Base-by-base conservation (phyloP, 2,329 filamentous ascomycete species). In the Scedosporium aurantiacum region DNA sequence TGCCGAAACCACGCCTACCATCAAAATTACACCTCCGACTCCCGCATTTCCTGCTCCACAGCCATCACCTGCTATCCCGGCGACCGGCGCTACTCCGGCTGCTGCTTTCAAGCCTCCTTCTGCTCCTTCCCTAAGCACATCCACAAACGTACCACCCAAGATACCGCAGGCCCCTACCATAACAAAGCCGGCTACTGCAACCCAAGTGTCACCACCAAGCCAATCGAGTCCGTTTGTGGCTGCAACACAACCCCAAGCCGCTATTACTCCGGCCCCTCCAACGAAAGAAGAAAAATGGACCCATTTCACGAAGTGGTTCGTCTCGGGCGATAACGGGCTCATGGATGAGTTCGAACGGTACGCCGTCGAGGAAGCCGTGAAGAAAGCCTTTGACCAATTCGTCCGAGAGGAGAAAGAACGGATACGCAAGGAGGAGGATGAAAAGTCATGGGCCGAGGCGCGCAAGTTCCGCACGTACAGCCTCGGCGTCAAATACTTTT, bases 401-500 rank as follows among this genome's bases (percentile, higher is more conserved):
- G 64, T 75, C 23, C 65, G 65, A 14, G 74, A 78, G 18, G 74
- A 77, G 62, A 72, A 72, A 18, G 76, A 78, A 61, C 74, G 74
- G 45, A 72, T 66, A 57, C 71, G 68, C 21, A 74, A 70, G 56
- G 80, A 82, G 61, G 80, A 82, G 65, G 79, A 83, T 47, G 75
- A 76, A 18, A 66, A 68, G 64, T 67, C 78, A 67, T 54, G 79
- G 69, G 75, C 74, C 2, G 71, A 80, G 60, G 81, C 81, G 14
- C 72, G 74, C 16, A 69, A 73, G n/a, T 82, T 80, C 65, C 75
- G 79, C 43, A 67, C 65, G 3, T 78, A 81, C 66, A 82, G 74
- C 61, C 72, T 85, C 32, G 71, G 73, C 12, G 71, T 83, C 63
- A 82, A 78, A 57, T 85, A 75, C 68, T 83, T 84, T 63, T 83